Conservation (phyloP, 768 basidiomycete species). For the Calocybe cyanea region DNA sequence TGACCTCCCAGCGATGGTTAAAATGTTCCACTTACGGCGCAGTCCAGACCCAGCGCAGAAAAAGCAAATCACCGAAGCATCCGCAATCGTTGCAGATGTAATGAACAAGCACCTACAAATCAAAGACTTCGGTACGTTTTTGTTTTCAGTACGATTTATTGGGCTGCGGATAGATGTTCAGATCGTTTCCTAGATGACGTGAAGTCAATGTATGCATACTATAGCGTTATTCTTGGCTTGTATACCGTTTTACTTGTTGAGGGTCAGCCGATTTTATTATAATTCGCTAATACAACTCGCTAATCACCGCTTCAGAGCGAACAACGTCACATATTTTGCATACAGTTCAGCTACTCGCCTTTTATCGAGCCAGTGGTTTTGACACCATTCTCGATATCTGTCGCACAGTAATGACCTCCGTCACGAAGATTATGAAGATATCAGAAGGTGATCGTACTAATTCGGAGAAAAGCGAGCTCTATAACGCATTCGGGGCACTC, state of each 20-base stretch:
- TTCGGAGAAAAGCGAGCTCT: slow-evolving; percentile 56
- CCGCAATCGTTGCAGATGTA: slow-evolving; percentile 65
- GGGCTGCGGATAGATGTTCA: background rate
- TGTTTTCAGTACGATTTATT: background rate
- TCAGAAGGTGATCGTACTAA: slow-evolving; percentile 56
- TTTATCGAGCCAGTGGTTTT: slow-evolving; percentile 70
- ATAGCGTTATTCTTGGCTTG: slow-evolving; percentile 44
- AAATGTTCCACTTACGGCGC: slow-evolving; percentile 80
- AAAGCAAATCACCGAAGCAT: slow-evolving; percentile 71
- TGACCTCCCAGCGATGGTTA: slow-evolving; percentile 62
- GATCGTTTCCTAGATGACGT: slow-evolving; percentile 20
- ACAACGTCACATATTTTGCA: slow-evolving; percentile 71
- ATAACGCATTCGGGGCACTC: slow-evolving; percentile 75
- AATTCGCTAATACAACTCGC: slow-evolving; percentile 9
- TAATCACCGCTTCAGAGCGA: slow-evolving; percentile 51
- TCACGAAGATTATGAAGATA: slow-evolving; percentile 48
- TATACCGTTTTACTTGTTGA: slow-evolving; percentile 45
- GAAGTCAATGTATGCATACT: slow-evolving; percentile 39
- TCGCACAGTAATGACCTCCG: slow-evolving; percentile 47
- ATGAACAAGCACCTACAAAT: slow-evolving; percentile 67
- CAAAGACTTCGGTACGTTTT: slow-evolving; percentile 42
- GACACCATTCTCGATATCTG: slow-evolving; percentile 62
- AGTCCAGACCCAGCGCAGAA: slow-evolving; percentile 73
- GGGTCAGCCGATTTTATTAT: slow-evolving; percentile 28
- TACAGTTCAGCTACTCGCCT: slow-evolving; percentile 74